phyloP scores from a whole-genome alignment of 305 asterid species.

The Fraxinus sp. region DNA sequence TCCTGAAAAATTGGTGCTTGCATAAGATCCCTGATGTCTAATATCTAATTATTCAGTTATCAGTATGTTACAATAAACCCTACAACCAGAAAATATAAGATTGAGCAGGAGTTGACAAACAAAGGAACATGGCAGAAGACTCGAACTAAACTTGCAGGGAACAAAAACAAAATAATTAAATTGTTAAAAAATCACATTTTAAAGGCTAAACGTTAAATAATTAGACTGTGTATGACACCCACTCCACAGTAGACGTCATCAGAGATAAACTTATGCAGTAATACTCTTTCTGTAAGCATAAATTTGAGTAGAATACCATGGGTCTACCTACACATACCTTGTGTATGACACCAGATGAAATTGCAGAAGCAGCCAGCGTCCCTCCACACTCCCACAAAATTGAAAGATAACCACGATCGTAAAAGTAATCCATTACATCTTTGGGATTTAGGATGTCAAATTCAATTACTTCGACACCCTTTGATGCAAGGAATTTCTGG shows the following conservation, averaged over 20 bases:
- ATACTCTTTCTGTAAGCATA: background rate
- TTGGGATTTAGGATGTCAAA: conserved; percentile 85
- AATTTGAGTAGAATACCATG: conserved; percentile 4
- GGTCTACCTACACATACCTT: conserved; percentile 61
- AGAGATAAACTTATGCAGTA: background rate
- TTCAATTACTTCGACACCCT: conserved; percentile 92
- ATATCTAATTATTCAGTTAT: background rate
- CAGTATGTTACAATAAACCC: background rate
- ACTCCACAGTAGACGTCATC: background rate
- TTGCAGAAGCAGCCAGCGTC: conserved; percentile 90
- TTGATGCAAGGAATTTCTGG: conserved; percentile 85
- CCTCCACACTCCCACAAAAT: conserved; percentile 99
- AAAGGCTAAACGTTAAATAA: background rate
- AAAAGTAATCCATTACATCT: conserved; percentile 78
- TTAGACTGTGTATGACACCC: background rate
- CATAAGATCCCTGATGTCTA: background rate
- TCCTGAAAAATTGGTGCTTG: background rate
- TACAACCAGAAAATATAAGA: conserved; percentile 14
- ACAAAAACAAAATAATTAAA: background rate
- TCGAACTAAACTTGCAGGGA: background rate
- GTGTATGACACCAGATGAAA: conserved; percentile 86
- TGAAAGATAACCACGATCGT: conserved; percentile 90
- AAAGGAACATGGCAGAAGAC: background rate
- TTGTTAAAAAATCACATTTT: background rate
- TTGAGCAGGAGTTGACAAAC: conserved; percentile 3